Base-by-base conservation (phyloP, 257 asterid genomes). In the Solanum clarkiae region DNA sequence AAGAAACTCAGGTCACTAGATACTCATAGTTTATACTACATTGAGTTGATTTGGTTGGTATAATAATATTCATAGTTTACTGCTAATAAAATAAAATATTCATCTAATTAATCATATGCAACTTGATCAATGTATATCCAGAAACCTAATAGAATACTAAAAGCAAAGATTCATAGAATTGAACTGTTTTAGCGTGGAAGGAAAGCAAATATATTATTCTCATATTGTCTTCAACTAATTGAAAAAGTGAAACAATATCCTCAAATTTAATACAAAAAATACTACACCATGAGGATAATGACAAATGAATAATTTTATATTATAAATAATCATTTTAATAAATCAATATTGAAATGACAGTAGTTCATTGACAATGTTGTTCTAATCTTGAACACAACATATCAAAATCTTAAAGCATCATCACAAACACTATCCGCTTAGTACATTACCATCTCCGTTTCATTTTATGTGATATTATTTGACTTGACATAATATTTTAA, bases 291-390 rank as follows among this genome's bases (percentile, higher is more conserved):
- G 75, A 68, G 75, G 47, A 32, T 32, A 68, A 16, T 8, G 49
- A 5, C 47, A 36, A 69, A 69, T 68, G 24, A 36, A 68, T 68
- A 16, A 36, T 69, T 15, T 36, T 7, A 29, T n/a, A 36, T 36
- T 26, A 57, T 57, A 17, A 63, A 26, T 6, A 26, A 66, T 2
- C 7, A 36, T 68, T 29, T 68, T 36, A 8, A 17, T 5, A n/a
- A n/a, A 60, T 68, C 18, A 68, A 18, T 44, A 8, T 8, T 0
- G 18, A 56, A 56, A 56, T 18, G 11, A 56, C 18, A 7, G 18
- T 17, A 10, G 0, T 0, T 1, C 0, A 1, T 18, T 2, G 10
- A 3, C 5, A 56, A 56, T 56, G 2, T 56, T 3, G 1, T 56
- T 56, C 22, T 56, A 20, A 56, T 17, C 22, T 56, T 56, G 18